phyloP scores from a whole-genome alignment of 179 eudicot species.

The Vitellaria paradoxa region DNA sequence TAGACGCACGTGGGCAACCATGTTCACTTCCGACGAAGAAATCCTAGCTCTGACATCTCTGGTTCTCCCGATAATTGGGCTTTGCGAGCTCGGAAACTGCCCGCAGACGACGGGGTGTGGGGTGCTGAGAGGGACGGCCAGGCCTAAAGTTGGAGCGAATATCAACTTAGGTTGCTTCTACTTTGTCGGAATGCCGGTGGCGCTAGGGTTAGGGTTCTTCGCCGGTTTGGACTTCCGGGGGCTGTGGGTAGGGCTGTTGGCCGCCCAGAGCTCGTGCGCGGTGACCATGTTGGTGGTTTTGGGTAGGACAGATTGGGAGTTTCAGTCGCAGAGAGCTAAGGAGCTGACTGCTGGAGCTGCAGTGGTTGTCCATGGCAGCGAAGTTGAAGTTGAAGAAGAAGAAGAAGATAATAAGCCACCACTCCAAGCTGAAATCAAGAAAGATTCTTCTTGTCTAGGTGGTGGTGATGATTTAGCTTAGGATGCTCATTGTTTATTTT shows the following conservation, averaged over 20 bases:
- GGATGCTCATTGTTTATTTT: neutral
- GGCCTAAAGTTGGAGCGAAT: slow-evolving; percentile 68
- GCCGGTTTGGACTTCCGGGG: slow-evolving; percentile 44
- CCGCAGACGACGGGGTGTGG: slow-evolving; percentile 79
- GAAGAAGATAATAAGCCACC: neutral
- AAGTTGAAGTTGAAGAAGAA: slow-evolving; percentile 4
- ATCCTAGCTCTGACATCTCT: slow-evolving; percentile 47
- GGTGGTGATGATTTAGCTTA: neutral
- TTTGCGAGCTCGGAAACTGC: slow-evolving; percentile 79
- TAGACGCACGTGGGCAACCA: slow-evolving; percentile 49
- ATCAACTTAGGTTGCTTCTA: slow-evolving; percentile 65
- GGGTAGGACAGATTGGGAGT: slow-evolving; percentile 55
- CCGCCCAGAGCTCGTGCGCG: slow-evolving; percentile 60
- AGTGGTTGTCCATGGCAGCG: neutral
- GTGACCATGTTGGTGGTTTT: slow-evolving; percentile 46
- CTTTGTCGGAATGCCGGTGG: slow-evolving; percentile 70
- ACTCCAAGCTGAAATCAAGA: neutral
- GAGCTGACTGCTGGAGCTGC: slow-evolving; percentile 33
- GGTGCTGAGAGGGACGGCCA: slow-evolving; percentile 63
- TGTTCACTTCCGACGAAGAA: slow-evolving; percentile 51
- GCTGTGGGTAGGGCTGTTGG: slow-evolving; percentile 63
- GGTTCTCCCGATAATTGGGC: slow-evolving; percentile 67
- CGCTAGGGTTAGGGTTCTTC: slow-evolving; percentile 48
- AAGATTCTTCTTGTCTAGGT: neutral
- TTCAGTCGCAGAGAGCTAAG: slow-evolving; percentile 47